A percentile compares a stretch with the other conserved stretches of the same genome.
Evolutionary conservation across 768 basidiomycete genomes (phyloP).

Genomic region (Albatrellus ellisii): DNA sequence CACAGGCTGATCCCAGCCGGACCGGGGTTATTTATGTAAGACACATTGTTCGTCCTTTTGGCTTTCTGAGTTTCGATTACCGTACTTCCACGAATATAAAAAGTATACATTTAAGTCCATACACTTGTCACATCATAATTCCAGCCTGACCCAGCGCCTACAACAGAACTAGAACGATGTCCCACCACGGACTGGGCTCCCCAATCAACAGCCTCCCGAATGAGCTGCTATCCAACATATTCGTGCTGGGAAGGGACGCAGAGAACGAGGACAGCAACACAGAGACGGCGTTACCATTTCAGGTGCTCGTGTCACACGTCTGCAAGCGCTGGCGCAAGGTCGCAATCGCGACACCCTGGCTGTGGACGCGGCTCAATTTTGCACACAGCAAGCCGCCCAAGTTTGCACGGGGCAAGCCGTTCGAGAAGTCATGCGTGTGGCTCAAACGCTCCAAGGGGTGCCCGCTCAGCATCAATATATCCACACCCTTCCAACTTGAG

Average conservation of each 20-base stretch:
- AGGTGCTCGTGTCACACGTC: background rate
- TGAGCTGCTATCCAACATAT: background rate
- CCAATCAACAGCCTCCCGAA: background rate
- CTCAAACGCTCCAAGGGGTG: constrained; percentile 1
- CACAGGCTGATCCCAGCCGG: too few species aligned
- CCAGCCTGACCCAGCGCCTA: too few species aligned
- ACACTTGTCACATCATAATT: too few species aligned
- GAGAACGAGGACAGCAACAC: background rate
- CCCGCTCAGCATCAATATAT: background rate
- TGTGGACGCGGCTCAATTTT: background rate
- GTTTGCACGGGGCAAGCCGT: too few species aligned
- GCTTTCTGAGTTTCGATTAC: too few species aligned
- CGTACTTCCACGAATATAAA: too few species aligned
- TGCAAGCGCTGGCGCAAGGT: background rate
- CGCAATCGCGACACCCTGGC: background rate
- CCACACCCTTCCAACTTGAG: constrained; percentile 14
- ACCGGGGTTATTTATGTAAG: too few species aligned
- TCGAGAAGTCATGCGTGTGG: too few species aligned
- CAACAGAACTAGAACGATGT: too few species aligned
- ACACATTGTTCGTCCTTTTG: too few species aligned
- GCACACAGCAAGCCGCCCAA: background rate
- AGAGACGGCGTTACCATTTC: background rate
- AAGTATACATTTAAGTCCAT: too few species aligned
- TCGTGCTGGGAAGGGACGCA: background rate
- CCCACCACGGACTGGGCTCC: too few species aligned